These are phyloP conservation scores for Nematocida sp. DNA, from an alignment of 371 early-diverging fungal species.

Conservation along the genomic window DNA sequence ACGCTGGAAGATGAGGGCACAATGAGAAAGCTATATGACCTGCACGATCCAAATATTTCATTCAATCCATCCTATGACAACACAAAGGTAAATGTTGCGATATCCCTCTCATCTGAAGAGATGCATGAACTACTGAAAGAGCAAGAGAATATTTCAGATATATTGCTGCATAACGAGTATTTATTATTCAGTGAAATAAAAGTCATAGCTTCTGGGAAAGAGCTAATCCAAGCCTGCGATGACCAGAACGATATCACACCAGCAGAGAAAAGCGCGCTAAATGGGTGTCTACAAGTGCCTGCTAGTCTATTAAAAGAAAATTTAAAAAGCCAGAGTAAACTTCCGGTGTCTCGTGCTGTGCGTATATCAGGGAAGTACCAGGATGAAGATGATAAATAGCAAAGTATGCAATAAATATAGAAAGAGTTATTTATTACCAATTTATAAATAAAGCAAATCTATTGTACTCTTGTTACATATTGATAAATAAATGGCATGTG, in stretches of 20 bases:
- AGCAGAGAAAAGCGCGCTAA: slow-evolving; percentile 36
- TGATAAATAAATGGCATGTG: too few relatives aligned
- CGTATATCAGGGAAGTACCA: slow-evolving; percentile 38
- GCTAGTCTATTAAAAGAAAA: slow-evolving; percentile 31
- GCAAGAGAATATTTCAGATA: background rate
- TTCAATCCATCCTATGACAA: slow-evolving; percentile 40
- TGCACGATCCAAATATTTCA: slow-evolving; percentile 9
- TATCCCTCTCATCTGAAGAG: slow-evolving; percentile 13
- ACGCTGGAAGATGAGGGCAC: slow-evolving; percentile 46
- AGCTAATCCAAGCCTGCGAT: slow-evolving; percentile 33
- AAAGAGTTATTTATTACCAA: too few relatives aligned
- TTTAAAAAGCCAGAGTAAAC: slow-evolving; percentile 39
- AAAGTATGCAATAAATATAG: too few relatives aligned
- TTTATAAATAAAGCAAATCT: too few relatives aligned
- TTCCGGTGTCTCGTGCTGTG: slow-evolving; percentile 39
- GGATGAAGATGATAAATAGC: background rate
- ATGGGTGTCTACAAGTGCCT: slow-evolving; percentile 20
- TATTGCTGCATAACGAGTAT: slow-evolving; percentile 40
- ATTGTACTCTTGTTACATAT: too few relatives aligned
- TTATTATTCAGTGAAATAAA: slow-evolving; percentile 25
- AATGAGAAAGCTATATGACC: slow-evolving; percentile 28
- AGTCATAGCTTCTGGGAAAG: slow-evolving; percentile 14
- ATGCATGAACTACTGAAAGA: slow-evolving; percentile 25
- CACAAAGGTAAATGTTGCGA: slow-evolving; percentile 17
- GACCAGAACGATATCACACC: slow-evolving; percentile 4